Conservation (phyloP, 164 flowering plant genomes). For the Chimonanthus salicifolius region DNA sequence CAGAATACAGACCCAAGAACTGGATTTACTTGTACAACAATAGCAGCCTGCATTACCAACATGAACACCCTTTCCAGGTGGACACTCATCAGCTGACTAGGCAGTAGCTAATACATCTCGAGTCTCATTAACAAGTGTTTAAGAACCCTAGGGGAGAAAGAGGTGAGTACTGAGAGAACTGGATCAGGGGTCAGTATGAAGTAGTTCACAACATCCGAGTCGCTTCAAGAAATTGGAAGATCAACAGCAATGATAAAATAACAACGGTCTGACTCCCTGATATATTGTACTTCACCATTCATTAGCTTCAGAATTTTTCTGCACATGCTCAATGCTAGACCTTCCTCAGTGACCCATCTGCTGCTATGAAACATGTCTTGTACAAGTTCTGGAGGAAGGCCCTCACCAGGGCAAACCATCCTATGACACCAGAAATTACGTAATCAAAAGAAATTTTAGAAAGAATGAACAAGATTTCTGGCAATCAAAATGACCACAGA, state of each 20-base stretch:
- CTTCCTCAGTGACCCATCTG: constrained; percentile 66
- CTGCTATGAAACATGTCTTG: constrained; percentile 78
- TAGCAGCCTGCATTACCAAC: not conserved
- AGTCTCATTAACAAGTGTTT: not conserved
- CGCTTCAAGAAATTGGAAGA: constrained; percentile 40
- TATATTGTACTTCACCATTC: constrained; percentile 83
- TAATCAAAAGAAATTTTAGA: too few species aligned
- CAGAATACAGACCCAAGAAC: not conserved
- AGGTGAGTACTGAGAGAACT: not conserved
- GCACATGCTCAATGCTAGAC: constrained; percentile 75
- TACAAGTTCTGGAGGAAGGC: constrained; percentile 69
- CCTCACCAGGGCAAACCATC: constrained; percentile 72
- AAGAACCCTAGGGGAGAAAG: not conserved
- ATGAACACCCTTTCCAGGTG: not conserved
- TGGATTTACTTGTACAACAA: not conserved
- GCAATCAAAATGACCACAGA: too few species aligned
- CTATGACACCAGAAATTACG: constrained; percentile 26
- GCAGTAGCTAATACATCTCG: not conserved
- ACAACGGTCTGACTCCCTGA: constrained; percentile 72
- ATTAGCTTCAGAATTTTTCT: constrained; percentile 70
- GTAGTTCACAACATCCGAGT: constrained; percentile 25
- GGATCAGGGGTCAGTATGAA: not conserved
- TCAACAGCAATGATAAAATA: constrained; percentile 53
- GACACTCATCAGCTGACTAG: not conserved
- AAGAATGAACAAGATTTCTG: not conserved